phyloP scores from a whole-genome alignment of 306 rosid species.

The Canavalia gladiata region DNA sequence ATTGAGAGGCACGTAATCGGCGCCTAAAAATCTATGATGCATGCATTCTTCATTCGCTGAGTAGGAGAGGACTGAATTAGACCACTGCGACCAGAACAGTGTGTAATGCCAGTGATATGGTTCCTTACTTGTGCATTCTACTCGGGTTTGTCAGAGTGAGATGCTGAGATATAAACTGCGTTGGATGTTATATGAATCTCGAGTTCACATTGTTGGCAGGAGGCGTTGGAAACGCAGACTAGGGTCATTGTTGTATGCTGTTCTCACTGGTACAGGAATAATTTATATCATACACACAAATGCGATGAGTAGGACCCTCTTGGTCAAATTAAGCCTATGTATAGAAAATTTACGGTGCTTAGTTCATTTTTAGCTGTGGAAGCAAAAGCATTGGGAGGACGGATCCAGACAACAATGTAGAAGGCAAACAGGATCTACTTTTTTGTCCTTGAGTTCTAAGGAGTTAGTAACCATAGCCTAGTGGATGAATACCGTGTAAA shows the following conservation, averaged over 20 bases:
- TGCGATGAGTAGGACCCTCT: background rate
- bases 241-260: slow-evolving; percentile 3
- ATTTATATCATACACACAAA: background rate
- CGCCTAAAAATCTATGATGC: too few relatives aligned
- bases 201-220: slow-evolving; percentile 12
- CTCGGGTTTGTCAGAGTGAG: slow-evolving; percentile 24
- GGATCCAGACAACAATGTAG: background rate
- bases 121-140: slow-evolving; percentile 19
- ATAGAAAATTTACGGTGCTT: background rate
- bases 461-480: too few relatives aligned
- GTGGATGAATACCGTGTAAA: too few relatives aligned
- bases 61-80: slow-evolving; percentile 10
- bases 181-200: slow-evolving; percentile 19
- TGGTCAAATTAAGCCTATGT: background rate
- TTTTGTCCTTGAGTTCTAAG: too few relatives aligned
- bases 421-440: background rate
- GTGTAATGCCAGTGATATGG: slow-evolving; percentile 22
- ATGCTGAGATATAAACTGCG: slow-evolving; percentile 9
- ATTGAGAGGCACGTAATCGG: slow-evolving; percentile 6
- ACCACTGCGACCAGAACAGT: background rate
- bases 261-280: background rate
- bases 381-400: background rate
- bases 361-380: background rate
- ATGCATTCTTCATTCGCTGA: slow-evolving; percentile 34
- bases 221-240: slow-evolving; percentile 25